These are phyloP conservation scores for Amborella trichopoda DNA, from an alignment of 164 flowering plant genomes.

Conservation along the genomic window DNA sequence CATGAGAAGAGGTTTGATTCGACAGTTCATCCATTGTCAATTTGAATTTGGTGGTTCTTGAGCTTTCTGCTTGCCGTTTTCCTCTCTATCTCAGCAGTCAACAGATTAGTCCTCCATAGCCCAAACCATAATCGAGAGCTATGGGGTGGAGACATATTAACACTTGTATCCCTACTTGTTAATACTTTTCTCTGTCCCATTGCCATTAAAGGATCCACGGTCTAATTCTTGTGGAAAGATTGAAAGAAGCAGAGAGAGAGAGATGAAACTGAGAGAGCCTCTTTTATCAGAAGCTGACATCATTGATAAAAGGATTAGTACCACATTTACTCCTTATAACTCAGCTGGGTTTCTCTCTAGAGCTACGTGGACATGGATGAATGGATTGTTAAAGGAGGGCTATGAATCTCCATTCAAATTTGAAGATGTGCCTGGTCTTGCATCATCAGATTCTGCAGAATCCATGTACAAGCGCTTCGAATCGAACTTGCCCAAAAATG, in stretches of 20 bases:
- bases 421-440: slow-evolving; percentile 65
- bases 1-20: slow-evolving; percentile 76
- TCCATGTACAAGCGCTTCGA: slow-evolving; percentile 50
- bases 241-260: slow-evolving; percentile 14
- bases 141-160: slow-evolving; percentile 40
- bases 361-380: slow-evolving; percentile 77
- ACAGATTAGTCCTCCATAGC: slow-evolving; percentile 22
- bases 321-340: slow-evolving; percentile 46
- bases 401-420: slow-evolving; percentile 48
- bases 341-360: slow-evolving; percentile 58
- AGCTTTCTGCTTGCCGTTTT: slow-evolving; percentile 28
- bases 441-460: slow-evolving; percentile 73
- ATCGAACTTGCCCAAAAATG: slow-evolving; percentile 62
- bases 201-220: slow-evolving; percentile 69
- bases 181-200: slow-evolving; percentile 31
- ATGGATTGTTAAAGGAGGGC: slow-evolving; percentile 67
- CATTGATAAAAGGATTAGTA: slow-evolving; percentile 25
- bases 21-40: slow-evolving; percentile 43
- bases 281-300: slow-evolving; percentile 12
- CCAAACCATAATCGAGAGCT: slow-evolving; percentile 13
- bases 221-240: slow-evolving; percentile 8
- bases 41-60: slow-evolving; percentile 57
- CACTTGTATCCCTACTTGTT: slow-evolving; percentile 23
- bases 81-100: slow-evolving; percentile 35
- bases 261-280: slow-evolving; percentile 18